Evolutionary conservation across 2,329 filamentous ascomycete species (phyloP).

Genomic region (Botryotinia calthae): DNA sequence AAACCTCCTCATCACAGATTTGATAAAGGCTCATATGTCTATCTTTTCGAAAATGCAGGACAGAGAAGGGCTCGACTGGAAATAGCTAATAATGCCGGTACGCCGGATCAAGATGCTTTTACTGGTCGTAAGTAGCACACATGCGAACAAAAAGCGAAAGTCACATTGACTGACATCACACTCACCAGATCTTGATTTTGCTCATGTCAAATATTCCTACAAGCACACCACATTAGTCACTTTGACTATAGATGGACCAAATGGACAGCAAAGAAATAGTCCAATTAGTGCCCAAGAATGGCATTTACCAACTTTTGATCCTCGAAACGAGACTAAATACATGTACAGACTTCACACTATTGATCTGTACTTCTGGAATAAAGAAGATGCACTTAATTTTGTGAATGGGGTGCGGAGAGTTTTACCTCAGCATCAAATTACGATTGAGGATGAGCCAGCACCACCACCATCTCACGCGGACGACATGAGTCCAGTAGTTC

Average conservation of each 20-base stretch:
- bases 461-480: conserved; percentile 47
- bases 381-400: conserved; percentile 67
- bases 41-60: conserved; percentile 71
- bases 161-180: neutral
- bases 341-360: conserved; percentile 74
- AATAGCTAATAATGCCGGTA: conserved; percentile 71
- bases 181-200: conserved; percentile 60
- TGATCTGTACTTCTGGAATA: conserved; percentile 79
- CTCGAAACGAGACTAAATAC: conserved; percentile 71
- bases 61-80: conserved; percentile 69
- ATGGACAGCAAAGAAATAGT: conserved; percentile 23
- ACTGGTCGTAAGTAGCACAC: conserved; percentile 60
- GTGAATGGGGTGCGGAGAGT: conserved; percentile 66
- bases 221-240: conserved; percentile 71
- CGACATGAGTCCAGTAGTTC: conserved; percentile 67
- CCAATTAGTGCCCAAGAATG: conserved; percentile 56
- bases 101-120: conserved; percentile 76
- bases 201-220: conserved; percentile 67
- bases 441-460: conserved; percentile 63
- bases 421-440: conserved; percentile 58
- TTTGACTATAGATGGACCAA: conserved; percentile 56
- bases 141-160: conserved; percentile 19
- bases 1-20: conserved; percentile 77
- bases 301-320: conserved; percentile 73
- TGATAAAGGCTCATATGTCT: conserved; percentile 76